phyloP scores from a whole-genome alignment of 768 basidiomycete genomes.

The Naematelia aurantialba region DNA sequence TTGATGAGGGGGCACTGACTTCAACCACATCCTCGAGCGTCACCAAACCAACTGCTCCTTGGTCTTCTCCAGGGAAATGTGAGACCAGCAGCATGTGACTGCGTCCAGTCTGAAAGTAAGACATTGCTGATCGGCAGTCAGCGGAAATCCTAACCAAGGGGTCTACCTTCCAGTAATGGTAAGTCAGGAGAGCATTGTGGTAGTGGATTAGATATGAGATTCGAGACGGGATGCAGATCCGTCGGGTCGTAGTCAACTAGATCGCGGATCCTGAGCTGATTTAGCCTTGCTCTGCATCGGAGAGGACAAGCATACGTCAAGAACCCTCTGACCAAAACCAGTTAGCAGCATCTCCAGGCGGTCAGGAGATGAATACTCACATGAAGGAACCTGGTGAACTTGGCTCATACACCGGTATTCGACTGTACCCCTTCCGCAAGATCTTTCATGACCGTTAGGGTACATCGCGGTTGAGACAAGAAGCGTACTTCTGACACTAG shows the following conservation, averaged over 20 bases:
- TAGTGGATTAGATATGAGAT: constrained; percentile 26
- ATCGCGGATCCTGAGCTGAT: constrained; percentile 21
- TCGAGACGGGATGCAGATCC: constrained; percentile 31
- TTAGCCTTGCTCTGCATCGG: neutral
- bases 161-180: constrained; percentile 30
- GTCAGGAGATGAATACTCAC: constrained; percentile 15
- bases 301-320: constrained; percentile 13
- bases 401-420: constrained; percentile 44
- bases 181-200: constrained; percentile 44
- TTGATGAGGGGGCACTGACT: constrained; percentile 15
- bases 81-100: constrained; percentile 45
- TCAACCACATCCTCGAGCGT: constrained; percentile 48
- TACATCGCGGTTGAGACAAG: neutral
- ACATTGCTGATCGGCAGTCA: constrained; percentile 25
- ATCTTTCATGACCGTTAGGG: constrained; percentile 26
- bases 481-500: constrained; percentile 21
- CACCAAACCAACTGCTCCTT: constrained; percentile 34
- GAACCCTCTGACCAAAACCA: constrained; percentile 20
- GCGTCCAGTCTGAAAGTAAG: constrained; percentile 44
- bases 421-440: constrained; percentile 35
- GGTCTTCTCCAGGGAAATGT: constrained; percentile 25
- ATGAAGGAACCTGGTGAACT: constrained; percentile 35
- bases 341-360: neutral
- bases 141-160: neutral
- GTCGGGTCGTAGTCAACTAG: constrained; percentile 44